Evolutionary conservation across 2,329 filamentous ascomycete genomes (phyloP), one percentile per base, ranked within the genome.

Genomic region (Diplodia sapinea): DNA sequence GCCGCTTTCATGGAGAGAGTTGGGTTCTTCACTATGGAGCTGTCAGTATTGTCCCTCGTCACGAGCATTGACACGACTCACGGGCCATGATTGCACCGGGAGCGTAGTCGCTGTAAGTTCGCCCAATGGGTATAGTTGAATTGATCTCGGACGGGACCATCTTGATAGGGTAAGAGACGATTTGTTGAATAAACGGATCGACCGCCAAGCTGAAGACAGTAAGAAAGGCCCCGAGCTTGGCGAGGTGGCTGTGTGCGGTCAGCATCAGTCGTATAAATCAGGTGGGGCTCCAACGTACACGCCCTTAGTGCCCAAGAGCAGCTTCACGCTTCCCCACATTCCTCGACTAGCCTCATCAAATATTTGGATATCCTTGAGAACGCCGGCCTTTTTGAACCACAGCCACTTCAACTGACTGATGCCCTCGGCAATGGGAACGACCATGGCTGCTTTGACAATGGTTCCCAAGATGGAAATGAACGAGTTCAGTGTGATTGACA

Each of bases 401-500:
- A 70, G 20, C 79, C 79, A 81, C 70, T 80, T 80, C 43, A 79
- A 68, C 68, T 81, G 79, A 50, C 74, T 73, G 31, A 80, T 70
- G 29, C 74, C 74, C 38, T 74, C 73, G 1, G 76, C 73, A 17
- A 77, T 67, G 5, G 74, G 71, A 4, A 78, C 70, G 43, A 80
- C 68, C 61, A 80, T 69, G 3, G 75, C 67, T 1, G 75, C 68
- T 64, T 78, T 79, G 5, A 67, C 70, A 11, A 77, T 56, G 3
- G 75, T 79, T 2, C 74, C 74, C 36, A 80, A 69, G 65, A 78
- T 65, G 4, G 79, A 72, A 15, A 81, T 72, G 11, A 78, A 63
- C 0, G 78, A 75, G 70, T 79, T 81, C 23, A 63, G 55, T 36
- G 70, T 63, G n/a, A 72, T 71, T 15, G 47, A 38, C 17, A 71